These are phyloP conservation scores for Stagonosporopsis tanaceti DNA, from an alignment of 2,329 filamentous ascomycete genomes.

Conservation along the genomic window DNA sequence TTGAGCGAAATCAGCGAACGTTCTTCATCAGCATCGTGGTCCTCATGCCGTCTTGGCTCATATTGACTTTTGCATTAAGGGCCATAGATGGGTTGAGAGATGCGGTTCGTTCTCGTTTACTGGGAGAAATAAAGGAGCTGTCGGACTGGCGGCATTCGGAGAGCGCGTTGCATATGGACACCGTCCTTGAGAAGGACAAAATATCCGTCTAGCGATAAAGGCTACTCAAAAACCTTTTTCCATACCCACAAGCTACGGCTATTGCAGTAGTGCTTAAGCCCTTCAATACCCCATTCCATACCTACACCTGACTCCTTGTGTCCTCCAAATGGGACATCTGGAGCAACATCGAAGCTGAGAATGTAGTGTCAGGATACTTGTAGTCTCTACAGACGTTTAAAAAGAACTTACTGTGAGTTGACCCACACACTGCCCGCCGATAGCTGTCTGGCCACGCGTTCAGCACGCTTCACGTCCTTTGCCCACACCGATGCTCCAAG, in stretches of 20 bases:
- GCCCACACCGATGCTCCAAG: constrained; percentile 61
- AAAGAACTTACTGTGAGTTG: constrained; percentile 52
- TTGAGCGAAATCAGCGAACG: not conserved
- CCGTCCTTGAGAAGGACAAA: not conserved
- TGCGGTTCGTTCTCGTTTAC: not conserved
- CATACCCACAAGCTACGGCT: constrained; percentile 30
- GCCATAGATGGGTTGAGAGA: not conserved
- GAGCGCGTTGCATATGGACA: not conserved
- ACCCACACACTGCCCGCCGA: constrained; percentile 62
- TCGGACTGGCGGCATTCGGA: not conserved
- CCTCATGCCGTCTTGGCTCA: not conserved
- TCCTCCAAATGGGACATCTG: constrained; percentile 67
- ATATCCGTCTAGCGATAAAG: not conserved
- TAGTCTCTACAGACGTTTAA: rapidly evolving
- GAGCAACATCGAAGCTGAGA: constrained; percentile 30
- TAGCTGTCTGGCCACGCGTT: constrained; percentile 55
- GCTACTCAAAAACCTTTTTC: constrained; percentile 28
- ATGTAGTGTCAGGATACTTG: not conserved
- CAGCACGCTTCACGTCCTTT: constrained; percentile 49
- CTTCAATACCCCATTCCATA: constrained; percentile 64
- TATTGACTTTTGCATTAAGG: not conserved
- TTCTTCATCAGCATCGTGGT: not conserved
- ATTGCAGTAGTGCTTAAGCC: constrained; percentile 34
- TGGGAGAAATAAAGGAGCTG: not conserved
- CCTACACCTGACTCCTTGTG: constrained; percentile 81